Percentiles rank a stretch among this genome's conserved stretches.
Evolutionary conservation across 169 alveolate species (phyloP).

Genomic region (Cyclospora cayetanensis): DNA sequence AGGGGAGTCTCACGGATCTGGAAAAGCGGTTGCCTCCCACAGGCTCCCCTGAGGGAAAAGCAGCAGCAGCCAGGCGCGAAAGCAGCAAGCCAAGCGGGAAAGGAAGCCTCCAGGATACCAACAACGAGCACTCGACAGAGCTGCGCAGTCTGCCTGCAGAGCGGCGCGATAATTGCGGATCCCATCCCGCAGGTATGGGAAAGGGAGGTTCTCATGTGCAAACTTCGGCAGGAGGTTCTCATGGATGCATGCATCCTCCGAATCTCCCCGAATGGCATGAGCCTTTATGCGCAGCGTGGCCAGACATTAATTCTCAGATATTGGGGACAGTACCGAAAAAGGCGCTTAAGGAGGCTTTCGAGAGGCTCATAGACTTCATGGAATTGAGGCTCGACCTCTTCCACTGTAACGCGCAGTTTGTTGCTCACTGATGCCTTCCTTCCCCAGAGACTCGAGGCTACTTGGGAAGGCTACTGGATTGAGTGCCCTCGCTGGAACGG

Average conservation of each 20-base stretch:
- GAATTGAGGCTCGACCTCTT: background rate
- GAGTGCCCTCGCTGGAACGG: no score
- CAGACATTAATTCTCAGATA: background rate
- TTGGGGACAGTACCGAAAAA: background rate
- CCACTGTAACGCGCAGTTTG: background rate
- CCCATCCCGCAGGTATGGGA: no score
- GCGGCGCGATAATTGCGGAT: background rate
- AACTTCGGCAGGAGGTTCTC: background rate
- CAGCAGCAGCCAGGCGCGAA: background rate
- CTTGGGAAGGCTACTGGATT: no score
- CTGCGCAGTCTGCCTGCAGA: background rate
- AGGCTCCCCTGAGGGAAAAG: background rate
- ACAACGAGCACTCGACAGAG: background rate
- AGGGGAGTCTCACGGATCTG: no score
- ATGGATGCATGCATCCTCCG: background rate
- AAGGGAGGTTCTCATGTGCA: background rate
- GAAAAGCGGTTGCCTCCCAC: no score
- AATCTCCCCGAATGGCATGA: constrained; percentile 45
- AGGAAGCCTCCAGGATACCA: background rate
- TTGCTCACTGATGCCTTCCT: no score
- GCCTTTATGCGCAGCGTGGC: constrained; percentile 36
- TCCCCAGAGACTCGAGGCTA: no score
- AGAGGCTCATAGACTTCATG: background rate
- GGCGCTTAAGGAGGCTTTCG: background rate
- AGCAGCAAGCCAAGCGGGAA: background rate